These are phyloP conservation scores for Thalassiosira livingstoniorum DNA, from an alignment of 352 stramenopile genomes.

Conservation along the genomic window DNA sequence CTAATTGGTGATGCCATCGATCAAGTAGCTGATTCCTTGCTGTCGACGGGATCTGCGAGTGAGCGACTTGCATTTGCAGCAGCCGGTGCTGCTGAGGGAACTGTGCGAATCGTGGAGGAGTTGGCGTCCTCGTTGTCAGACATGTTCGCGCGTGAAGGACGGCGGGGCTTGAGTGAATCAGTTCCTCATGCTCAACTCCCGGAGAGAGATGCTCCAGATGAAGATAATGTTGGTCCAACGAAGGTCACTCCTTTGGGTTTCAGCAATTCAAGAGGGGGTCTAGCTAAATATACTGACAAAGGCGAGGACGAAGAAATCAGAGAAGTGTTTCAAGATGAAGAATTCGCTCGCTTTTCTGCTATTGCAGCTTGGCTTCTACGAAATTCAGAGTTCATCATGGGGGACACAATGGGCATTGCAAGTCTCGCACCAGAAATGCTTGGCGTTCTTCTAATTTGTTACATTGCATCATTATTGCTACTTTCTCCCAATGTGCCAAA, in stretches of 20 bases:
- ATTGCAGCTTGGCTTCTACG: constrained; percentile 16
- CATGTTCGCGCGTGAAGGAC: constrained; percentile 42
- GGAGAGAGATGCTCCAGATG: not conserved
- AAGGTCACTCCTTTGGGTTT: not conserved
- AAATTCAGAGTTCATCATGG: constrained; percentile 32
- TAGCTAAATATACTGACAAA: not conserved
- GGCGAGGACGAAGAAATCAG: not conserved
- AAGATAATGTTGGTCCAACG: not conserved
- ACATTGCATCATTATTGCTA: constrained; percentile 35
- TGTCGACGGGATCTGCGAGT: constrained; percentile 54
- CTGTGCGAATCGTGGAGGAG: constrained; percentile 49
- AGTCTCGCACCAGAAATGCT: constrained; percentile 42
- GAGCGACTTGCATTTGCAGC: constrained; percentile 56
- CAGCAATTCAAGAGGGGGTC: not conserved
- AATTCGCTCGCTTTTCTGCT: not conserved
- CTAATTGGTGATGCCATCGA: constrained; percentile 60
- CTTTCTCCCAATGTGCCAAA: constrained; percentile 21
- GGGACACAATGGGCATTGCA: constrained; percentile 40
- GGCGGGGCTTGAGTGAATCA: not conserved
- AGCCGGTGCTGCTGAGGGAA: constrained; percentile 50
- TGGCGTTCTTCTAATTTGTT: constrained; percentile 41
- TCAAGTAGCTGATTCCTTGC: constrained; percentile 55
- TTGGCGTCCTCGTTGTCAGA: constrained; percentile 32
- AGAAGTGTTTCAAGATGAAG: not conserved
- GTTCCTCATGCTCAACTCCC: not conserved